Conservation (phyloP, 164 flowering plant genomes). For the Malania oleifera region DNA sequence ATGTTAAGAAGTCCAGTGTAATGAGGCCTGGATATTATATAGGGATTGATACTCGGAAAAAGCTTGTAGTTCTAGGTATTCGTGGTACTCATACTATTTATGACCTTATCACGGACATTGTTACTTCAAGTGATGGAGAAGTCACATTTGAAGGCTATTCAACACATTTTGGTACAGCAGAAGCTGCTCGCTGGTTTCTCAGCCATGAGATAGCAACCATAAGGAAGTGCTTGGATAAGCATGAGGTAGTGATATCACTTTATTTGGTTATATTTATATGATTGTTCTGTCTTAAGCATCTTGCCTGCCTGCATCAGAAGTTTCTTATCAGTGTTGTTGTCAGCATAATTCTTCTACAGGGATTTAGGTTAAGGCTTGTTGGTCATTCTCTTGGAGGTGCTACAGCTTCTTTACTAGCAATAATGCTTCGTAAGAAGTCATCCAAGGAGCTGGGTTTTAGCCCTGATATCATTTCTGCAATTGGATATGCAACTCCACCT, state of each 20-base stretch:
- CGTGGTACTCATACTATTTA: conserved; percentile 90
- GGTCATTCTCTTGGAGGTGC: conserved; percentile 95
- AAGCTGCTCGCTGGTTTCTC: conserved; percentile 96
- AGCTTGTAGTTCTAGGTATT: conserved; percentile 78
- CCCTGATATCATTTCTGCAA: conserved; percentile 68
- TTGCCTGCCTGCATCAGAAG: background rate
- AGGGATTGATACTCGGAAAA: conserved; percentile 67
- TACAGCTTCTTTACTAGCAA: conserved; percentile 69
- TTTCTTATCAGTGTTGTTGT: conserved; percentile 4
- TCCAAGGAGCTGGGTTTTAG: conserved; percentile 59
- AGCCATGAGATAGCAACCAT: conserved; percentile 70
- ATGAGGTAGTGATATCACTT: conserved; percentile 45
- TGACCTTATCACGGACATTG: conserved; percentile 84
- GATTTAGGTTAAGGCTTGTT: conserved; percentile 79
- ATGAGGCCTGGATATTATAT: conserved; percentile 96
- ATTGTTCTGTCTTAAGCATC: background rate
- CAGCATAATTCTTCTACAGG: conserved; percentile 57
- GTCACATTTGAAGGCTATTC: conserved; percentile 83
- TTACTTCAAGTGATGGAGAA: conserved; percentile 68
- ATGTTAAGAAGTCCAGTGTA: conserved; percentile 61
- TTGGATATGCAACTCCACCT: conserved; percentile 75
- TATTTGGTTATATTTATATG: background rate
- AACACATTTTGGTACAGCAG: conserved; percentile 90
- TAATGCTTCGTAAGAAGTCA: conserved; percentile 67
- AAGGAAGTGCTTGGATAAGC: conserved; percentile 61